Percentiles rank a stretch among this genome's conserved stretches.
phyloP scores from a whole-genome alignment of 371 early-diverging fungal genomes.

The Actinomucor elegans region DNA sequence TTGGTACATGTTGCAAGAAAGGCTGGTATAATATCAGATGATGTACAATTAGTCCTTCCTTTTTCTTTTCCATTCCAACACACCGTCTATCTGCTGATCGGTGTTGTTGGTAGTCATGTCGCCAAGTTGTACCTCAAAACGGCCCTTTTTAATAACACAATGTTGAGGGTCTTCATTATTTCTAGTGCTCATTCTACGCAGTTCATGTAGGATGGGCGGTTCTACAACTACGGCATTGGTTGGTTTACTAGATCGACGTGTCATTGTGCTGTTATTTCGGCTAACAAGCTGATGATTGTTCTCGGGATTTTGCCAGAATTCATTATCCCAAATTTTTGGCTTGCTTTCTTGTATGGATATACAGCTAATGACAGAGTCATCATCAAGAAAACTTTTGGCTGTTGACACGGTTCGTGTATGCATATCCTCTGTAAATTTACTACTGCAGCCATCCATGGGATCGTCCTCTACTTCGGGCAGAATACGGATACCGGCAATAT shows the following conservation, averaged over 20 bases:
- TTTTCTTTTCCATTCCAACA: conserved; percentile 19
- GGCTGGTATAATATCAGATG: no score
- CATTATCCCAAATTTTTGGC: conserved; percentile 18
- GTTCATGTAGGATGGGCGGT: conserved; percentile 26
- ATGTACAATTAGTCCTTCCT: conserved; percentile 9
- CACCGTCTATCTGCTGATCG: not conserved
- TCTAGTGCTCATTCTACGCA: conserved; percentile 19
- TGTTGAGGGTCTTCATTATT: conserved; percentile 6
- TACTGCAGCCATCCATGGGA: not conserved
- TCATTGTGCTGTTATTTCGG: conserved; percentile 1
- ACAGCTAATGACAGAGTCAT: conserved; percentile 5
- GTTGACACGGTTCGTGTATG: not conserved
- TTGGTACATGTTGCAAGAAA: no score
- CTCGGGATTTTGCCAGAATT: conserved; percentile 14
- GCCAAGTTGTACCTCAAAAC: conserved; percentile 36
- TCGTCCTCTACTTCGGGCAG: conserved; percentile 34
- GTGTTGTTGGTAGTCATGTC: not conserved
- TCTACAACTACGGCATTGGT: not conserved
- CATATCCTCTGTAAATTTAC: not conserved
- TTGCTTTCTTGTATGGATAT: not conserved
- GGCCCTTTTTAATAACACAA: conserved; percentile 39
- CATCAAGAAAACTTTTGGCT: not conserved
- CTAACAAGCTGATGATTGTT: not conserved
- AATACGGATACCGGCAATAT: conserved; percentile 45
- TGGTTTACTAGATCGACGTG: not conserved